Percentiles rank a stretch among this genome's conserved stretches.
Evolutionary conservation across 768 basidiomycete genomes (phyloP).

Genomic region (Suillus discolor): DNA sequence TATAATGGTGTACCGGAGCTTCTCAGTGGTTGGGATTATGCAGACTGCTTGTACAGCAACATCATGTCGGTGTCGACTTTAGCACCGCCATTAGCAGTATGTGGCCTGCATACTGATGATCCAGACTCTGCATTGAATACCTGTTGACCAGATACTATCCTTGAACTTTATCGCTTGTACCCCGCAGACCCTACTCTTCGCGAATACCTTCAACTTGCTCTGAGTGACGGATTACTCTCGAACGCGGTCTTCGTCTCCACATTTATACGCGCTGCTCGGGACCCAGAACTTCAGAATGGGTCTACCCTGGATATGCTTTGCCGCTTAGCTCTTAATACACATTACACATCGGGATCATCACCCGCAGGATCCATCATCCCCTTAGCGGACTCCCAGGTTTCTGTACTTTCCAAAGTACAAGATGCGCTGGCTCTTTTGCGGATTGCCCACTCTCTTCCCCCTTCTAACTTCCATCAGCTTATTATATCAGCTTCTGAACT

Average conservation of each 20-base stretch:
- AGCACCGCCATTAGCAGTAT: constrained; percentile 65
- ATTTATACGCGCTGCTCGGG: constrained; percentile 67
- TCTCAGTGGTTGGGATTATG: constrained; percentile 71
- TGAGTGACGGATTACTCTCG: constrained; percentile 58
- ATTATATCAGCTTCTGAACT: constrained; percentile 64
- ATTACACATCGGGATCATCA: constrained; percentile 58
- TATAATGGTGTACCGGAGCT: background rate
- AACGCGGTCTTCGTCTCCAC: constrained; percentile 62
- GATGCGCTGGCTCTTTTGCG: constrained; percentile 63
- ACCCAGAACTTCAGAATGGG: constrained; percentile 61
- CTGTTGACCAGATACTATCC: constrained; percentile 60
- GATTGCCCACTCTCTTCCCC: constrained; percentile 54
- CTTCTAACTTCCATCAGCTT: constrained; percentile 56
- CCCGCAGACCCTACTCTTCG: constrained; percentile 72
- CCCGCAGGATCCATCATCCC: constrained; percentile 59
- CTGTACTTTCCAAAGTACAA: constrained; percentile 55
- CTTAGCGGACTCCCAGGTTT: constrained; percentile 47
- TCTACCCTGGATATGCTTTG: constrained; percentile 74
- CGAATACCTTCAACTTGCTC: constrained; percentile 62
- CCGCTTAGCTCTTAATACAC: constrained; percentile 61
- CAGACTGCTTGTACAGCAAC: constrained; percentile 60
- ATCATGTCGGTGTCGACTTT: constrained; percentile 38
- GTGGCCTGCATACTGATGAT: constrained; percentile 8
- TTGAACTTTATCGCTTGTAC: constrained; percentile 66
- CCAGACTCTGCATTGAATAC: constrained; percentile 9